These are phyloP conservation scores for Paraconiothyrium sp. DNA, from an alignment of 2,329 filamentous ascomycete species.

Conservation along the genomic window DNA sequence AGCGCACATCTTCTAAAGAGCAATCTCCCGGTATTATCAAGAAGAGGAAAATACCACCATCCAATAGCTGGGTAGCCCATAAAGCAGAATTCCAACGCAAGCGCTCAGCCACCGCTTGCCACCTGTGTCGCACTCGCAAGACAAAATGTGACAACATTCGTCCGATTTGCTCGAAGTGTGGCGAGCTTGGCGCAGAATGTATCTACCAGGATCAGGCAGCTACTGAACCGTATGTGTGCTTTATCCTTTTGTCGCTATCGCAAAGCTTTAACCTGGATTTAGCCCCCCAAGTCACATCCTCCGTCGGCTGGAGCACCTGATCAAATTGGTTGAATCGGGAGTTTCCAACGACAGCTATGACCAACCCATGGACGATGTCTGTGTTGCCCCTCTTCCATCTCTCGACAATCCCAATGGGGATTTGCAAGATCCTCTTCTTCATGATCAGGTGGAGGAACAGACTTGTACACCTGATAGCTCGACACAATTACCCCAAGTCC, in stretches of 20 bases:
- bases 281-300: conserved; percentile 5
- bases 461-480: not conserved
- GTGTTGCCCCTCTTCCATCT: not conserved
- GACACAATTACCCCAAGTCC: conserved; percentile 2
- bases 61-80: not conserved
- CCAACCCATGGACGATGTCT: not conserved
- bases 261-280: not conserved
- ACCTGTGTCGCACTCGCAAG: conserved; percentile 20
- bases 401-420: not conserved
- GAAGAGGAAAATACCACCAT: conserved; percentile 2
- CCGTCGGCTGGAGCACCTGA: conserved; percentile 1
- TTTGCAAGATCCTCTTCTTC: not conserved
- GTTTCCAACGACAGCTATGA: conserved; percentile 10
- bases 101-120: conserved; percentile 19
- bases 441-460: not conserved
- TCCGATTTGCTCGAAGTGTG: conserved; percentile 25
- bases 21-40: not conserved
- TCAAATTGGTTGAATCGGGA: conserved; percentile 8
- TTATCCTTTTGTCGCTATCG: not conserved
- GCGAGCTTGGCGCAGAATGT: conserved; percentile 22
- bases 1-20: not conserved
- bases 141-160: conserved; percentile 28
- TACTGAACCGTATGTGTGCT: conserved; percentile 15
- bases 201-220: conserved; percentile 16
- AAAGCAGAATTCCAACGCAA: conserved; percentile 14